Percentiles rank a stretch among this genome's conserved stretches.
Evolutionary conservation across 1,284 basidiomycete genomes (phyloP).

Genomic region (Puccinia novopanici): DNA sequence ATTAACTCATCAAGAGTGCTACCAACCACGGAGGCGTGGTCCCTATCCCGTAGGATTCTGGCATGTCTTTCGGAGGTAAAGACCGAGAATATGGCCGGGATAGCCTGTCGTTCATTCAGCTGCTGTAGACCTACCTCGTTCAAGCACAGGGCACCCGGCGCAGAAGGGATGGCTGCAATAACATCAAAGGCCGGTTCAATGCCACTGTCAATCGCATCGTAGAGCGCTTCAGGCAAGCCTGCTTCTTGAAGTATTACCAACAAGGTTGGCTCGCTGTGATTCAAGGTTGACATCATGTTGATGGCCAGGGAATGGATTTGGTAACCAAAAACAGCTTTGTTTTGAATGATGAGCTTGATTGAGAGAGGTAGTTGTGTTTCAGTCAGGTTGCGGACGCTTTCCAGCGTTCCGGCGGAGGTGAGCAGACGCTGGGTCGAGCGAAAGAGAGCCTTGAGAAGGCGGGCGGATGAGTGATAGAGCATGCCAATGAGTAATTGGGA

Average conservation of each 20-base stretch:
- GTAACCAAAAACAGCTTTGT: conserved; percentile 79
- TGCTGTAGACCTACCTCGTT: too few relatives aligned
- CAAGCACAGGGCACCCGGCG: too few relatives aligned
- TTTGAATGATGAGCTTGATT: too few relatives aligned
- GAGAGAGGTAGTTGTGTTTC: too few relatives aligned
- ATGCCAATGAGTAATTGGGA: conserved; percentile 36
- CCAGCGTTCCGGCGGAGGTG: conserved; percentile 88
- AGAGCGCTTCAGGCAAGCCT: conserved; percentile 84
- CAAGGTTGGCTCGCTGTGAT: conserved; percentile 98
- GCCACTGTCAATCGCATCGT: conserved; percentile 78
- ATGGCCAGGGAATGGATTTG: conserved; percentile 84
- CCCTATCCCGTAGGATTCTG: conserved; percentile 86
- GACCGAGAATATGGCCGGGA: conserved; percentile 79
- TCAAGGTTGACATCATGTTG: conserved; percentile 95
- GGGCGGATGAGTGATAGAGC: conserved; percentile 54
- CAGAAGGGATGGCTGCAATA: too few relatives aligned
- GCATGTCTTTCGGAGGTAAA: conserved; percentile 83
- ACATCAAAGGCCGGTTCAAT: too few relatives aligned
- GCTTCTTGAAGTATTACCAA: conserved; percentile 88
- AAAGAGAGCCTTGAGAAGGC: conserved; percentile 80
- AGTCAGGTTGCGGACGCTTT: too few relatives aligned
- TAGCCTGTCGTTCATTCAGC: conserved; percentile 70
- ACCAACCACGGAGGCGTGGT: conserved; percentile 85
- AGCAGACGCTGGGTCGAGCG: conserved; percentile 95
- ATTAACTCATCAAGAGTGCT: conserved; percentile 91